phyloP scores from a whole-genome alignment of 2,329 filamentous ascomycete species.

The Colletotrichum godetiae region DNA sequence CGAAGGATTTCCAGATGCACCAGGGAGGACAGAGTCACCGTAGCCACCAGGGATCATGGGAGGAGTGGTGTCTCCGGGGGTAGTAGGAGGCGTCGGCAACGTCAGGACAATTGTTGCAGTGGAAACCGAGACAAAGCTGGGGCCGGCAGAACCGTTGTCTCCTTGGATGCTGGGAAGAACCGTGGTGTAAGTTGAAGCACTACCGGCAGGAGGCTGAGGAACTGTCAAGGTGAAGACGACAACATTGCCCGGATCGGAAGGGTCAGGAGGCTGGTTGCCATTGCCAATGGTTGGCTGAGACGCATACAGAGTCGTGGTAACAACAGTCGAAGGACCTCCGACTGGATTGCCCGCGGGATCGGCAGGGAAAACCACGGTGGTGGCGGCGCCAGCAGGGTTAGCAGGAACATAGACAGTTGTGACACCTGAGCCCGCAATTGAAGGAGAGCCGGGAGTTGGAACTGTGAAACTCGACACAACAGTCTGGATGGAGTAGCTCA shows the following conservation, averaged over 20 bases:
- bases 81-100: neutral
- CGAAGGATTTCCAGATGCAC: neutral
- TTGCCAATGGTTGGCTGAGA: conserved; percentile 44
- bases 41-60: conserved; percentile 17
- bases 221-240: conserved; percentile 40
- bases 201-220: neutral
- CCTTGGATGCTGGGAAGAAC: neutral
- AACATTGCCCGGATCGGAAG: conserved; percentile 28
- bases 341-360: neutral
- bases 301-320: conserved; percentile 40
- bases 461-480: conserved; percentile 48
- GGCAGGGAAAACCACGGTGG: neutral
- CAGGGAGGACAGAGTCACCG: conserved; percentile 10
- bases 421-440: conserved; percentile 16
- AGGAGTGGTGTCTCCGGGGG: neutral
- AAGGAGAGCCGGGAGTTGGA: conserved; percentile 21
- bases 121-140: conserved; percentile 1
- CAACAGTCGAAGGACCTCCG: conserved; percentile 11
- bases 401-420: neutral
- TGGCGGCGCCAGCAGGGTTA: neutral
- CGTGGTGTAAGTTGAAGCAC: neutral
- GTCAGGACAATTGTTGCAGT: conserved; percentile 12
- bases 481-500: conserved; percentile 41
- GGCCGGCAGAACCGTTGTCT: neutral
- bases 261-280: conserved; percentile 43